Evolutionary conservation across 495 filamentous ascomycete genomes (phyloP).

Genomic region (Achaetomiella virescens): DNA sequence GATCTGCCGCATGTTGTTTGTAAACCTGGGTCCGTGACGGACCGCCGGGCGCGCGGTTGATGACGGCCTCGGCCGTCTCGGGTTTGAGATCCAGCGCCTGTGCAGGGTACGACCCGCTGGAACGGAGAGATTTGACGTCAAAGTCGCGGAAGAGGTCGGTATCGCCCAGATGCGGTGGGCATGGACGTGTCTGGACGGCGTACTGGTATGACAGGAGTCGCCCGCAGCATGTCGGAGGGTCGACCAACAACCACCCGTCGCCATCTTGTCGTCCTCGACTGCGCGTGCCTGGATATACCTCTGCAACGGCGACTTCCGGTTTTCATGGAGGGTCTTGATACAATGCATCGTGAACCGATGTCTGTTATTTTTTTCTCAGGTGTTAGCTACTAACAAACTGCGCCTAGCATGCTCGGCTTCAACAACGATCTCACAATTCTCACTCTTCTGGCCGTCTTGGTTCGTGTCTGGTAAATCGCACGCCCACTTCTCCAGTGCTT

Average conservation of each 20-base stretch:
- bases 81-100: neutral
- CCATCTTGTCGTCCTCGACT: constrained; percentile 4
- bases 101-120: neutral
- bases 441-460: neutral
- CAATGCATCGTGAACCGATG: neutral
- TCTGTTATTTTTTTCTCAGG: neutral
- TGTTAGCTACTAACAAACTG: too few species aligned
- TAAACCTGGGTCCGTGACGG: neutral
- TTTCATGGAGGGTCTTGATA: constrained; percentile 3
- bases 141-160: constrained; percentile 10
- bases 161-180: constrained; percentile 12
- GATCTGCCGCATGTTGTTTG: constrained; percentile 3
- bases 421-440: neutral
- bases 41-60: constrained; percentile 2
- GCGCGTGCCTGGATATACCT: constrained; percentile 7
- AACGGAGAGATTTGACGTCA: neutral
- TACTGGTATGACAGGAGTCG: constrained; percentile 11
- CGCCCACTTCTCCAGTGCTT: neutral
- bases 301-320: neutral
- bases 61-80: neutral
- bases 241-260: constrained; percentile 11
- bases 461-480: neutral
- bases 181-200: constrained; percentile 1
- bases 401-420: neutral
- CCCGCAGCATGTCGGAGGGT: constrained; percentile 2